Conservation (phyloP, 75 land plant species). For the Selaginella moellendorffii region DNA sequence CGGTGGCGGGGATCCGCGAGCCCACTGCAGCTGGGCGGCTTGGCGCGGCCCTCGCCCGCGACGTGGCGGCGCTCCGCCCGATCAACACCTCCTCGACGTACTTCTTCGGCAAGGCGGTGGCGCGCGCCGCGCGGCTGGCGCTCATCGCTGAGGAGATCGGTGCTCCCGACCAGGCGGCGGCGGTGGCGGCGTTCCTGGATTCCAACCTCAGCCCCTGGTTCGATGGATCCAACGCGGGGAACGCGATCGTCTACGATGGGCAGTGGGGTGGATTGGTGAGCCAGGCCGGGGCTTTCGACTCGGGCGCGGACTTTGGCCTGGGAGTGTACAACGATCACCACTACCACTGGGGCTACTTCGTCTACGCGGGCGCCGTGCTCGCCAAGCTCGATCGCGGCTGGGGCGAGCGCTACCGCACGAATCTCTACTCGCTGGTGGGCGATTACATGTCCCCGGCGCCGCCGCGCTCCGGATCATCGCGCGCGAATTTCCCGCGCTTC, state of each 20-base stretch:
- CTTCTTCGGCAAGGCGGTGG: not conserved
- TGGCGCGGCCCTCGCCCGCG: not conserved
- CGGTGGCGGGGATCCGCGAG: not conserved
- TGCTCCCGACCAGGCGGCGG: not conserved
- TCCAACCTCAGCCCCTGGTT: not conserved
- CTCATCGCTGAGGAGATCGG: not conserved
- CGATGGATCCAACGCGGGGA: not conserved
- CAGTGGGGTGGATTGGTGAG: not conserved
- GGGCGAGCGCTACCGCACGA: not conserved
- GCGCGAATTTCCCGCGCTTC: not conserved
- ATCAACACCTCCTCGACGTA: not conserved
- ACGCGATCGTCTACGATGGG: not conserved
- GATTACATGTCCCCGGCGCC: not conserved
- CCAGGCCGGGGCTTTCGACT: not conserved
- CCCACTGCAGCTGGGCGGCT: not conserved
- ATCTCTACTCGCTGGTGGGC: not conserved
- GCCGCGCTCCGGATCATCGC: too few species aligned
- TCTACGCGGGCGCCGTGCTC: not conserved
- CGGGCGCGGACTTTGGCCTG: not conserved
- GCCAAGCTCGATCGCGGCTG: not conserved
- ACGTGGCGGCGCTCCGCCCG: not conserved
- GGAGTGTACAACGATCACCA: conserved; percentile 1
- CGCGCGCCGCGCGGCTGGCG: not conserved
- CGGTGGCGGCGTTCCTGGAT: not conserved
- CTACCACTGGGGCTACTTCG: not conserved